Evolutionary conservation across 169 alveolate species (phyloP), one percentile per base, ranked within the genome.

Genomic region (Plasmodium sp.): DNA sequence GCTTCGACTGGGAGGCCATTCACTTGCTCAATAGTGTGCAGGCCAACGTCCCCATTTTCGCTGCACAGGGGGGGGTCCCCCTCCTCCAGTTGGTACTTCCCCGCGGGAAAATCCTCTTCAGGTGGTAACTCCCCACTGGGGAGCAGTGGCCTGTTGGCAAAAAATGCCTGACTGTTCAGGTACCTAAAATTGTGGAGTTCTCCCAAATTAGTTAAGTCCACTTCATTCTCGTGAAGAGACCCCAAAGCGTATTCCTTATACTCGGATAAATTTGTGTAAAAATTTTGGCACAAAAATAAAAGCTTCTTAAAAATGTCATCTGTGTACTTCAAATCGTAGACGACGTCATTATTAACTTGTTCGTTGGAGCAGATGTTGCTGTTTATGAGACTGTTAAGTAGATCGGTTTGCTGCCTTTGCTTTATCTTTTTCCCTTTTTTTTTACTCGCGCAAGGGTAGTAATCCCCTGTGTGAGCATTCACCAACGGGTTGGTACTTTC

Each of bases 251-350:
- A 73, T 41, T 39, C 80, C 10, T 85, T 81, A 58, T 80, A 80
- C 9, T 90, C 75, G 5, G 73, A 58, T 62, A 90, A 48, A 58
- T 81, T 80, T 31, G 71, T 80, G 54, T 90, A 90, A 36, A 74
- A 41, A 39, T 90, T 80, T 27, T 73, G 43, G 12, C 91, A 90
- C 10, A 88, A 54, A 12, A 58, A 58, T 22, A 90, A 27, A 27
- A 80, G 56, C 16, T 67, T 90, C 82, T 80, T 79, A 10, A 90
- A 58, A 80, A 90, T 67, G 43, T 41, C 75, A 62, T 80, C 90
- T 16, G 84, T 81, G 22, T 81, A 80, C 33, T 90, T 90, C 67
- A 90, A 5, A 22, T 90, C 83, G 27, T 51, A 90, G 34, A 79
- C 5, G 10, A 83, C 48, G 43, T 72, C 73, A 6, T 91, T 81